Evolutionary conservation across 768 basidiomycete species (phyloP).

Genomic region (Agrocybe chaxingu): DNA sequence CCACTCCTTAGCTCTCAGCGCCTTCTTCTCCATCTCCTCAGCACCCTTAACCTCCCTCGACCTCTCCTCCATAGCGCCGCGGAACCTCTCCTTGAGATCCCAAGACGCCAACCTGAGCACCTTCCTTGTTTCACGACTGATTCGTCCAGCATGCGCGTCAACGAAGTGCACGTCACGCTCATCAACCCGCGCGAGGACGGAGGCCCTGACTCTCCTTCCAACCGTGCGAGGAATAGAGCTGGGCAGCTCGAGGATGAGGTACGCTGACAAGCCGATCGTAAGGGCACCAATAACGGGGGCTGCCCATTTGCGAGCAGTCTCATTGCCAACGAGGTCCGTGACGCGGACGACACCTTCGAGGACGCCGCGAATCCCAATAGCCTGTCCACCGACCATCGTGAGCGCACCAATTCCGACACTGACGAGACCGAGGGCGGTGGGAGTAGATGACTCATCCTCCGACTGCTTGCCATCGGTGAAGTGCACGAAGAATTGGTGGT

Average conservation of each 20-base stretch:
- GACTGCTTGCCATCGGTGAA: slow-evolving; percentile 50
- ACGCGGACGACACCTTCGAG: slow-evolving; percentile 78
- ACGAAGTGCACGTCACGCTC: slow-evolving; percentile 59
- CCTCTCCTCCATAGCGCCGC: slow-evolving; percentile 74
- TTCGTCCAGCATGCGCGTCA: slow-evolving; percentile 63
- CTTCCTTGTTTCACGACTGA: slow-evolving; percentile 87
- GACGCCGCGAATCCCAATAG: slow-evolving; percentile 68
- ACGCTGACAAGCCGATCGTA: slow-evolving; percentile 70
- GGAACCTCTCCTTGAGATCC: slow-evolving; percentile 85
- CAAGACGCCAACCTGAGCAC: slow-evolving; percentile 87
- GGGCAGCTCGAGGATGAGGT: slow-evolving; percentile 86
- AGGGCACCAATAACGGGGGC: slow-evolving; percentile 81
- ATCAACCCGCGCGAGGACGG: slow-evolving; percentile 48
- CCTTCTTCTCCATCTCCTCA: slow-evolving; percentile 72
- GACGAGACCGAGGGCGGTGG: slow-evolving; percentile 68
- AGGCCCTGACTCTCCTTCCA: slow-evolving; percentile 75
- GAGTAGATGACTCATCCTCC: slow-evolving; percentile 35
- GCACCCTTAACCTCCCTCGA: slow-evolving; percentile 71
- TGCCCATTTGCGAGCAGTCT: slow-evolving; percentile 79
- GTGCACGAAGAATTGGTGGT: slow-evolving; percentile 71
- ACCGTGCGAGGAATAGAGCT: slow-evolving; percentile 85
- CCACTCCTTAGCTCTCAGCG: slow-evolving; percentile 67
- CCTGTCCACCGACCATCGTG: slow-evolving; percentile 86
- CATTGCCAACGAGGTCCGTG: slow-evolving; percentile 77
- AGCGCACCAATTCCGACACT: slow-evolving; percentile 82